Evolutionary conservation across 495 filamentous ascomycete species (phyloP), one percentile per base, ranked within the genome.

Genomic region (Aspergillus kassunensis): DNA sequence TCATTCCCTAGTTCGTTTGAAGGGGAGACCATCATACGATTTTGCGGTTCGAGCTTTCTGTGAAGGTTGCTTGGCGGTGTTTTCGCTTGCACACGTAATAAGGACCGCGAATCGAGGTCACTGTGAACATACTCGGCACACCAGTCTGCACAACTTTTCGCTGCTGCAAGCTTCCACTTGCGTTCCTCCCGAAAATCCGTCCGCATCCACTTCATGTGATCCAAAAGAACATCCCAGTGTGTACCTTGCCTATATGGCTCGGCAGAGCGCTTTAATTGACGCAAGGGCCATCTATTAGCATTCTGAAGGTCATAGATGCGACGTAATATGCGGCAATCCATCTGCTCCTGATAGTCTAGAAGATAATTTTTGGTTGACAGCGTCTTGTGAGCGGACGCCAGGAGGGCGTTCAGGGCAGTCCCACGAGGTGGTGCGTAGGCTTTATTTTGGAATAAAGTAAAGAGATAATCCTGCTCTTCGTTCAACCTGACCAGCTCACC

Each of bases 191-290:
- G 78, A 60, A 97, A 97, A 71, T 98, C 93, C 2, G 89, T 96
- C 31, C 89, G 81, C 84, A 98, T 89, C 95, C 93, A 97, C 67
- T 90, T 95, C 81, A 91, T 88, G 69, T 98, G 89, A 55, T 89
- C 79, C 8, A 97, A 70, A 34, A 97, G 66, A 36, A 93, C 78
- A 72, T 98, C 93, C 80, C 82, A 85, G 64, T 97, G 91, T 6
- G 83, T 80, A 2, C 79, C 74, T 11, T 85, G 83, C 31, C 90
- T 80, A 7, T 75, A 75, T 24, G 95, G 93, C 63, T 98, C 93
- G 3, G 79, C 73, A 24, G 81, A 83, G 42, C 87, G 84, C 56
- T 90, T 83, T 41, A 90, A 79, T 61, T 97, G 95, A 44, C 91
- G 80, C 53, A 98, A 72, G 2, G 91, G 92, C 91, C 93, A 96